A percentile compares a stretch with the other conserved stretches of the same genome.
phyloP scores from a whole-genome alignment of 2,329 filamentous ascomycete genomes.

The Nemania sp. region DNA sequence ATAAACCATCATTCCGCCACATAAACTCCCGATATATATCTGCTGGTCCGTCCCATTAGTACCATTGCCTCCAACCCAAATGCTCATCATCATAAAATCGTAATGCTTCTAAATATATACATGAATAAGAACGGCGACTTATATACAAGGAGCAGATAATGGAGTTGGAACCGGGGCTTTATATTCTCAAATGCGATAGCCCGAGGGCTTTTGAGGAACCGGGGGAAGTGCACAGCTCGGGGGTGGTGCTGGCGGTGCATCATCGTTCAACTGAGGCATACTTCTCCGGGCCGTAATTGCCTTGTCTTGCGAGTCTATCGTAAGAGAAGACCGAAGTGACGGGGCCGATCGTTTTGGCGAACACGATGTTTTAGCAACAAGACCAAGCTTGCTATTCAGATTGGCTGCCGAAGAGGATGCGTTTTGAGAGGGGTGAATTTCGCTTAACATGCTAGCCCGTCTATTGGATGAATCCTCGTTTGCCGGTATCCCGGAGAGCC shows the following conservation, averaged over 20 bases:
- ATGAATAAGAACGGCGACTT: conserved; percentile 22
- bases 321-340: conserved; percentile 26
- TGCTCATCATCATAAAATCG: conserved; percentile 27
- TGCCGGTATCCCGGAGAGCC: conserved; percentile 16
- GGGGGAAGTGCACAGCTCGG: conserved; percentile 60
- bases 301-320: conserved; percentile 23
- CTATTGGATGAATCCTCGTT: conserved; percentile 22
- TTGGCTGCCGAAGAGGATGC: conserved; percentile 18
- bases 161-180: conserved; percentile 4
- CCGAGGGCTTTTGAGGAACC: conserved; percentile 45
- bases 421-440: conserved; percentile 18
- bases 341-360: conserved; percentile 33
- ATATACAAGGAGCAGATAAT: neutral
- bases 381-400: conserved; percentile 19
- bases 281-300: conserved; percentile 47
- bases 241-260: conserved; percentile 57
- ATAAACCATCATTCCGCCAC: conserved; percentile 5
- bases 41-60: neutral
- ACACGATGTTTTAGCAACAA: conserved; percentile 22
- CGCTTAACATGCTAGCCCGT: conserved; percentile 24
- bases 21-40: conserved; percentile 6
- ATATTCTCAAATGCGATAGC: conserved; percentile 19
- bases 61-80: neutral
- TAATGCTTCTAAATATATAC: conserved; percentile 30
- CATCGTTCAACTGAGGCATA: conserved; percentile 54